phyloP scores from a whole-genome alignment of 2,329 filamentous ascomycete species.

The Pseudocercospora ulei region DNA sequence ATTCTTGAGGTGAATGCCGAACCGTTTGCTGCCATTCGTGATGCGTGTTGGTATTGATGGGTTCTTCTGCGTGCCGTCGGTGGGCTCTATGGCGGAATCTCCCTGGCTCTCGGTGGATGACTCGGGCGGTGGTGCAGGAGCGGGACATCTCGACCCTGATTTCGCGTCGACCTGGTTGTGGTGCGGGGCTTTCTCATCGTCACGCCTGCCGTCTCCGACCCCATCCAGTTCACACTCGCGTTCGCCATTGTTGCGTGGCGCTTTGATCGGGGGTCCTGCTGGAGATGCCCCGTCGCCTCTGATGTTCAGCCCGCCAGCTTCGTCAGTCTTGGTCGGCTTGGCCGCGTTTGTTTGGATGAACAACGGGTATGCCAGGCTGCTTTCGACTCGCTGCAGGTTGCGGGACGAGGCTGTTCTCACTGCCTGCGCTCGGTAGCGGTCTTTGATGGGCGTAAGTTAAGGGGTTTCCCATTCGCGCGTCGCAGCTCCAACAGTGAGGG shows the following conservation, averaged over 20 bases:
- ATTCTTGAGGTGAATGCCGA: conserved; percentile 49
- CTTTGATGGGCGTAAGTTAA: conserved; percentile 17
- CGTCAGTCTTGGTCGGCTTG: conserved; percentile 22
- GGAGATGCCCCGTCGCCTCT: conserved; percentile 25
- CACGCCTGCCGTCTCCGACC: conserved; percentile 26
- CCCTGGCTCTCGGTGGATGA: conserved; percentile 44
- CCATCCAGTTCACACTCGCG: conserved; percentile 23
- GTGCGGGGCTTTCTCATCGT: conserved; percentile 26
- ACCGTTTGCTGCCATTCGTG: conserved; percentile 43
- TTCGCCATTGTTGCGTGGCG: conserved; percentile 8
- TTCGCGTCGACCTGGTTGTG: conserved; percentile 21
- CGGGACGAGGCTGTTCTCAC: conserved; percentile 14
- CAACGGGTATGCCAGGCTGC: conserved; percentile 7
- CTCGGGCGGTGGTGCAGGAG: conserved; percentile 38
- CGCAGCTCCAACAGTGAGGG: conserved; percentile 14
- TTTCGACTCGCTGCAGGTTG: conserved; percentile 13
- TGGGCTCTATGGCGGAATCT: conserved; percentile 45
- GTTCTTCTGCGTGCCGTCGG: conserved; percentile 32
- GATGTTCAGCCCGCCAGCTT: conserved; percentile 32
- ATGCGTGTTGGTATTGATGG: conserved; percentile 44
- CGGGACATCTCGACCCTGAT: conserved; percentile 26
- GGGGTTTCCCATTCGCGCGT: conserved; percentile 16
- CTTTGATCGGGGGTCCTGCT: conserved; percentile 1
- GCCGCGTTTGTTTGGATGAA: conserved; percentile 9
- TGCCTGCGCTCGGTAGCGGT: conserved; percentile 15